Evolutionary conservation across 2,329 filamentous ascomycete species (phyloP), one percentile per base, ranked within the genome.

Genomic region (Trichoderma gracile): DNA sequence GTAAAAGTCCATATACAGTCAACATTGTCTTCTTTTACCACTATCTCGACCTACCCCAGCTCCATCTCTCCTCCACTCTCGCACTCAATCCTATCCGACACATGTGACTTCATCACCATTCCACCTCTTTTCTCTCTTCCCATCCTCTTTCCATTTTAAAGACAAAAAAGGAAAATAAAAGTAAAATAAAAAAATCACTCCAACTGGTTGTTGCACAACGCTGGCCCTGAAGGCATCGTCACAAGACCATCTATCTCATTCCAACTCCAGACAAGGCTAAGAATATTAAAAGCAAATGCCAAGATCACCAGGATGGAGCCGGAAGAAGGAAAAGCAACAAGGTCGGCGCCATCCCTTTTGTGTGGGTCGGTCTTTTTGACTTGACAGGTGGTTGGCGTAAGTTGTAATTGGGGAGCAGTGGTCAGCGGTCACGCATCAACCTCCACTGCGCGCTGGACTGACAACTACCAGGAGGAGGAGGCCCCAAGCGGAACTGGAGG

Each of bases 221-320:
- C 56, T 55, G 49, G 56, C 49, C 62, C 56, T 33, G 25, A 53
- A 61, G 63, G 49, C 56, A 47, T 50, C 57, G 56, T 55, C 49
- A 65, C 56, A 60, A 60, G 49, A 47, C 63, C 55, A 55, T 65
- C 63, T 65, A 65, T 65, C 49, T 65, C 56, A 61, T 65, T 59
- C 63, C 63, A 65, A 65, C 63, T 65, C 63, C 64, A 63, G 49
- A 57, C 49, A 61, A 65, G 59, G 64, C 50, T 65, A 65, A 65
- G 45, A 57, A 52, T 65, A 65, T 65, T 65, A 65, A 63, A 52
- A 65, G 63, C 53, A 65, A 63, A 63, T 50, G 58, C 64, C 64
- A 63, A 50, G 38, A 23, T 55, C 64, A 65, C 64, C 59, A 63
- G 58, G 64, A 65, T 57, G 64, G 52, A 50, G 58, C 64, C 58